Base-by-base conservation (phyloP, 495 filamentous ascomycete species). In the Trichodelitschia bisporula region DNA sequence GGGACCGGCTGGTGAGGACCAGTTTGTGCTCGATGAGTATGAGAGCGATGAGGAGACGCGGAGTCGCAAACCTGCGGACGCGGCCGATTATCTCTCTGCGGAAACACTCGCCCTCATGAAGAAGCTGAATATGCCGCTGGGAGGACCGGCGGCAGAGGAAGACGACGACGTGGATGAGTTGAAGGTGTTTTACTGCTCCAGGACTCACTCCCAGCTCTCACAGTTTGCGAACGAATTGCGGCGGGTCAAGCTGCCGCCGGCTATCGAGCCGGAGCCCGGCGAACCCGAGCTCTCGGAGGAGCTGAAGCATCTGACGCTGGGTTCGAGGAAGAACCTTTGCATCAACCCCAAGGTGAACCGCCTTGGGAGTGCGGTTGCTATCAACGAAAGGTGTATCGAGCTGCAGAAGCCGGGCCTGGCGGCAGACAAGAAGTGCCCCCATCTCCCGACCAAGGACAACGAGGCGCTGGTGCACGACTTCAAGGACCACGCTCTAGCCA, bases 331-430 rank as follows among this genome's bases (percentile, higher is more conserved):
- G 40, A 82, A 80, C 36, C 58, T 97, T 2, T 97, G 86, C 48
- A 92, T 95, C 43, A 92, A 95, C 41, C 61, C 75, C 3, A 64
- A 66, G 16, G 84, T 97, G 11, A 54, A 57, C 24, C 64, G 61
- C 13, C 61, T 93, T 8, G 62, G 61, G 1, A 77, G 64, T 37
- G 54, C 70, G 12, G 72, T 74, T 0, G 79, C 82, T 8, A 92
- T 97, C 50, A 97, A 95, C 40, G 86, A 95, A 50, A 58, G 74
- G n/a, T 97, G 86, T 45, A 54, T 89, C 15, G 84, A 95, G 28
- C 55, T 95, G 15, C 86, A 97, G 41, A 70, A 91, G 46, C 55
- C 76, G 1, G 56, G 56, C 17, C 71, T 64, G 25, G 53, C 72
- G 0, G 58, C 64, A 36, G 59, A 75, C 8, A 61, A 63, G 24